phyloP scores from a whole-genome alignment of 1,139 yeast genomes.

The Yamadazyma dushanensis region DNA sequence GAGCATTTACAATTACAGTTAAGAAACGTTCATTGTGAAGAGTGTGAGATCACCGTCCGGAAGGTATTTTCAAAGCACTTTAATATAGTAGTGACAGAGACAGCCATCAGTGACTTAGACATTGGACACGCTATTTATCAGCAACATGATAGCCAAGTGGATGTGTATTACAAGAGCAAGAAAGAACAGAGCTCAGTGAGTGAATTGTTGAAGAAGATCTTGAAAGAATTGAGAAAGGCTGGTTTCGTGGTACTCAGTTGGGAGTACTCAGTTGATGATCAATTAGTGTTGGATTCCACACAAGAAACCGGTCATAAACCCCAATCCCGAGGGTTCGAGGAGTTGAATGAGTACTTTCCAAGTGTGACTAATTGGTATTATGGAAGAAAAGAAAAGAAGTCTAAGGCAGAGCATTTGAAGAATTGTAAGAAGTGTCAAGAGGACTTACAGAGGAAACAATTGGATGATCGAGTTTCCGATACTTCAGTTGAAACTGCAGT shows the following conservation, averaged over 20 bases:
- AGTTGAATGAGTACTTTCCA: constrained; percentile 18
- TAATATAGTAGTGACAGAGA: constrained; percentile 3
- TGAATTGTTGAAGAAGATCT: constrained; percentile 22
- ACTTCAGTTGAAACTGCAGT: constrained; percentile 28
- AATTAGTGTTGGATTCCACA: constrained; percentile 10
- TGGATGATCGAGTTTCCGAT: constrained; percentile 7
- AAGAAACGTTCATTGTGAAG: constrained; percentile 52
- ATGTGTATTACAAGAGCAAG: not conserved
- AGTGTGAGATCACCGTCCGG: constrained; percentile 42
- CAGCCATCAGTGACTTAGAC: constrained; percentile 10
- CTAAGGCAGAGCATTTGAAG: constrained; percentile 26
- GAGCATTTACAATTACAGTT: constrained; percentile 30
- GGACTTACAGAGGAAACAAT: constrained; percentile 7
- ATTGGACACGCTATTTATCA: constrained; percentile 18
- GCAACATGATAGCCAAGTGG: constrained; percentile 4
- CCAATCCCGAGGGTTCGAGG: constrained; percentile 2
- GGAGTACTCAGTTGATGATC: constrained; percentile 27
- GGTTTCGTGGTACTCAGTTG: constrained; percentile 39
- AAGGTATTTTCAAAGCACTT: constrained; percentile 15
- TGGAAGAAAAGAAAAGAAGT: constrained; percentile 12
- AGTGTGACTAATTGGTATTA: constrained; percentile 14
- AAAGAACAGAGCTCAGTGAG: not conserved
- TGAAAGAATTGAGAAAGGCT: constrained; percentile 21
- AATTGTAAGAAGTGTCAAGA: constrained; percentile 32
- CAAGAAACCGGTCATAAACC: too few relatives aligned